Percentiles rank a stretch among this genome's conserved stretches.
Conservation (phyloP, 208 protist species). For the Leishmania arabica region DNA sequence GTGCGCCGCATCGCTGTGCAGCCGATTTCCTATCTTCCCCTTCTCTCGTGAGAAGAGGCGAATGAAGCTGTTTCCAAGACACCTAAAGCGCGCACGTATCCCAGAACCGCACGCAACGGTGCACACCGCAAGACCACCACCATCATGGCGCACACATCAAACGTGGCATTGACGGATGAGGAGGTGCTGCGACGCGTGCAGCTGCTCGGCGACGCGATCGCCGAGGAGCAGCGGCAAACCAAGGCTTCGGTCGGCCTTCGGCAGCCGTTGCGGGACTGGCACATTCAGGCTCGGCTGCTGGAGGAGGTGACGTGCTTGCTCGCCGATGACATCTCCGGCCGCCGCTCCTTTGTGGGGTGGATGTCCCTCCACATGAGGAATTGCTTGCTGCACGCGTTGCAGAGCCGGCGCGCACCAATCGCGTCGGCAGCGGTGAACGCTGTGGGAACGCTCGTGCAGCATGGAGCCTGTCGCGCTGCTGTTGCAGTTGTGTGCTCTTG, state of each 20-base stretch:
- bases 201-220: conserved; percentile 32
- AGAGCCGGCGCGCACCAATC: conserved; percentile 40
- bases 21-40: background rate
- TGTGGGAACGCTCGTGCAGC: conserved; percentile 8
- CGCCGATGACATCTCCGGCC: conserved; percentile 30
- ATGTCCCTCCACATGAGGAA: conserved; percentile 54
- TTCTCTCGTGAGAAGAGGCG: background rate
- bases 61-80: background rate
- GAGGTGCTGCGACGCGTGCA: conserved; percentile 34
- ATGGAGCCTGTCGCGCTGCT: conserved; percentile 4
- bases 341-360: conserved; percentile 33
- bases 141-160: conserved; percentile 12
- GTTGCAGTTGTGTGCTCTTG: conserved; percentile 36
- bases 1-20: background rate
- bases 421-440: conserved; percentile 20
- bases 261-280: conserved; percentile 29
- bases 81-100: too few relatives aligned
- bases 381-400: conserved; percentile 41
- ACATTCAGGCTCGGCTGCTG: conserved; percentile 34
- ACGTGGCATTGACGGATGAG: conserved; percentile 19
- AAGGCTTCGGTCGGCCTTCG: background rate
- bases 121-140: background rate
- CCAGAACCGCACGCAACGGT: background rate
- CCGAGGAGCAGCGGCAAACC: conserved; percentile 1
- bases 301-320: conserved; percentile 32